Conservation (phyloP, 352 stramenopile genomes). For the Globisporangium cystogenes region DNA sequence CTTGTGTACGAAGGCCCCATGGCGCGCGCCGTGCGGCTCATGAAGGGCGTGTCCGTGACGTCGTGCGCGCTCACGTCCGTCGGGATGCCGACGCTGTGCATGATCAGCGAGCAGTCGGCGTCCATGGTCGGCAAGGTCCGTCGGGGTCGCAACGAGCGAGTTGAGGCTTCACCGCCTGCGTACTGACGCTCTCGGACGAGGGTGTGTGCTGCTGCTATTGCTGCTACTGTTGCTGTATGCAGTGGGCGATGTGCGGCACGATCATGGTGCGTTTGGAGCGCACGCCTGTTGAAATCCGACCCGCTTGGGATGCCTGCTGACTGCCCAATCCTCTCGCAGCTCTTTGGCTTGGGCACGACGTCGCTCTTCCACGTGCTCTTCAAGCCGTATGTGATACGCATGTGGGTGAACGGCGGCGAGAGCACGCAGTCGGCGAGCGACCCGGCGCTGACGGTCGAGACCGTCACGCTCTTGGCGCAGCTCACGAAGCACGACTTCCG, state of each 20-base stretch:
- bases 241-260: constrained; percentile 86
- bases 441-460: constrained; percentile 54
- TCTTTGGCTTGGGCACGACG: constrained; percentile 80
- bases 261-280: constrained; percentile 47
- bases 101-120: constrained; percentile 64
- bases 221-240: too few species aligned
- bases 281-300: neutral
- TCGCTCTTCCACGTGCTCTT: constrained; percentile 83
- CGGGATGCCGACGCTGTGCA: constrained; percentile 72
- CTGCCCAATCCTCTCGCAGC: constrained; percentile 15
- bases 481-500: constrained; percentile 44
- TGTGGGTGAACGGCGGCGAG: constrained; percentile 45
- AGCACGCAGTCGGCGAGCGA: constrained; percentile 18
- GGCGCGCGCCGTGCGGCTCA: constrained; percentile 68
- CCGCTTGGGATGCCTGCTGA: neutral
- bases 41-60: constrained; percentile 85
- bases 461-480: constrained; percentile 63
- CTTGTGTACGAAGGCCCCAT: constrained; percentile 71
- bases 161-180: too few species aligned
- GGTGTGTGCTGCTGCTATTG: too few species aligned
- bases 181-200: too few species aligned
- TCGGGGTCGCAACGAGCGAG: too few species aligned
- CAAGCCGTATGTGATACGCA: constrained; percentile 81
- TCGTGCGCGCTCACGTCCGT: constrained; percentile 77
- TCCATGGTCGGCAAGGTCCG: constrained; percentile 68